Conservation (phyloP, 2,329 filamentous ascomycete species). For the Conoideocrella luteorostrata region DNA sequence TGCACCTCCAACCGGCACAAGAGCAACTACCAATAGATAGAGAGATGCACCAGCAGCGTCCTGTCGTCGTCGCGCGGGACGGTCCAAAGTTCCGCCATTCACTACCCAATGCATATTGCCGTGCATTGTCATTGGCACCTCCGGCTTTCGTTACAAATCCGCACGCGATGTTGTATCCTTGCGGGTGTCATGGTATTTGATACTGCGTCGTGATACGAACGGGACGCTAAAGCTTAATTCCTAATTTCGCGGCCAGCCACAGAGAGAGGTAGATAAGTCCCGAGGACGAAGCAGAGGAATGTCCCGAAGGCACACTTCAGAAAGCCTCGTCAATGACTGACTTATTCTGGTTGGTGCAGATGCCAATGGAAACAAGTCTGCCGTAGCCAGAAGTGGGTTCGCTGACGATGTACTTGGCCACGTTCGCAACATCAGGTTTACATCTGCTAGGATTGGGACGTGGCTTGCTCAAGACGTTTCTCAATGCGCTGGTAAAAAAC, state of each 20-base stretch:
- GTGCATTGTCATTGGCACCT: too few relatives aligned
- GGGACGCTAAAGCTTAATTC: too few relatives aligned
- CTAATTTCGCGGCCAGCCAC: slow-evolving; percentile 67
- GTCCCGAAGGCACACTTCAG: slow-evolving; percentile 48
- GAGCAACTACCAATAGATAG: slow-evolving; percentile 59
- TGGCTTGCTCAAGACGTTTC: slow-evolving; percentile 53
- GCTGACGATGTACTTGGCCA: slow-evolving; percentile 49
- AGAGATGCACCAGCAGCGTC: slow-evolving; percentile 34
- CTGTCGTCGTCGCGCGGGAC: too few relatives aligned
- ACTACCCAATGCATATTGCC: too few relatives aligned
- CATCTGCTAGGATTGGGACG: slow-evolving; percentile 71
- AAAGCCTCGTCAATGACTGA: slow-evolving; percentile 61
- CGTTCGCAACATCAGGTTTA: slow-evolving; percentile 55
- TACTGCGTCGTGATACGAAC: too few relatives aligned
- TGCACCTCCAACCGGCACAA: slow-evolving; percentile 59
- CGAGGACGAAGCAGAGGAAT: slow-evolving; percentile 54
- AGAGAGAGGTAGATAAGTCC: slow-evolving; percentile 71
- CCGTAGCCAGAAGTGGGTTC: slow-evolving; percentile 49
- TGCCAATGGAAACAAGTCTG: slow-evolving; percentile 59
- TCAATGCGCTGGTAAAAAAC: slow-evolving; percentile 69
- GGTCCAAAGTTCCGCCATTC: too few relatives aligned
- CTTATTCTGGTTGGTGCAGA: slow-evolving; percentile 57
- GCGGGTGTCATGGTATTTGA: too few relatives aligned
- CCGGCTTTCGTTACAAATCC: too few relatives aligned
- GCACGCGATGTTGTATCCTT: too few relatives aligned